Evolutionary conservation across 306 rosid genomes (phyloP), one percentile per base, ranked within the genome.

Genomic region (Crotalaria pallida): DNA sequence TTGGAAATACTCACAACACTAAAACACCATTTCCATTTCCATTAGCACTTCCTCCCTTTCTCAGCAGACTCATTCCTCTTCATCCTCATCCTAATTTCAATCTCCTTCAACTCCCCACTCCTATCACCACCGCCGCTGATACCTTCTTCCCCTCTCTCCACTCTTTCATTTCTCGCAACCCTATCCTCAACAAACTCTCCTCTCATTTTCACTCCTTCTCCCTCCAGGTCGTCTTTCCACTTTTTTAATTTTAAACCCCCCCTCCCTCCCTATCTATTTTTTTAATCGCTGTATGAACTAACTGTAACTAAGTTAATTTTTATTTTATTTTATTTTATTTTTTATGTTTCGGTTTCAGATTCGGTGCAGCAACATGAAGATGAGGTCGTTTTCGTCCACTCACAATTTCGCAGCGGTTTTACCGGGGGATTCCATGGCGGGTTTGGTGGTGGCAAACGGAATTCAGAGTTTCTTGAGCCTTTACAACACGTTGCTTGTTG

Each of bases 391-490:
- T n/a, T n/a, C n/a, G 55, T 41, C 75, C 18, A 41, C 10, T 71
- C 92, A 84, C 55, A 89, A 87, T 71, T 94, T 94, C 23, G 97
- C 97, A 3, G 97, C 97, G 0, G 89, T 94, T 71, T 72, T 94
- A 2, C 98, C 96, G 0, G 99, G 99, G 31, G 97, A 91, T 78
- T 91, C 96, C 0, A 87, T 94, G 61, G 99, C 92, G 4, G 97
- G 96, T 48, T 47, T 91, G 1, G 95, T 91, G 17, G 97, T 88
- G 47, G 88, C 96, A 1, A 94, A 87, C 69, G 97, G 99, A 19
- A 34, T 94, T 18, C 17, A 7, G n/a, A 94, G 83, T 84, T 94
- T 94, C 87, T 84, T 94, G 84, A 91, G 78, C 81, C 71, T 91
- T 47, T 94, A 88, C 87, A 94, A 94, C 68, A 94, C 99, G 0